phyloP scores from a whole-genome alignment of 2,329 filamentous ascomycete genomes.

The Colletotrichum sp. region DNA sequence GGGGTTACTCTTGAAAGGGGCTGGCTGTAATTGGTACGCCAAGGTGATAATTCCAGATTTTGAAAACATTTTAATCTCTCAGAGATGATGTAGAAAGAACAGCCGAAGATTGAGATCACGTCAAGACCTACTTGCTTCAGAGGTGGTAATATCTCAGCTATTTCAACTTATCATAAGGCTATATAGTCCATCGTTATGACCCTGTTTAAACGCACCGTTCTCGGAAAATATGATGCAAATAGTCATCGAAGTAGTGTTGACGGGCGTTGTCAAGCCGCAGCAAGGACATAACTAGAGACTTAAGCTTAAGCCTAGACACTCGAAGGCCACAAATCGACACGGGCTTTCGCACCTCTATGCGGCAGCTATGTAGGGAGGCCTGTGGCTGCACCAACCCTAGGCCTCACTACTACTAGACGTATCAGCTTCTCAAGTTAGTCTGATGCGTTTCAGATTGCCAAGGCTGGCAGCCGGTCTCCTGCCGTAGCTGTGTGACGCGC shows the following conservation, averaged over 20 bases:
- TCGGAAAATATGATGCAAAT: neutral
- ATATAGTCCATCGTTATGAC: too few species aligned
- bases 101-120: neutral
- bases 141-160: rapidly evolving
- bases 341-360: neutral
- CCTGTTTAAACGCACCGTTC: neutral
- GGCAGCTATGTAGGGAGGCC: neutral
- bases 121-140: rapidly evolving
- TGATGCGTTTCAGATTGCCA: neutral
- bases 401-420: neutral
- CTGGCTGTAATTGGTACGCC: neutral
- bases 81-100: neutral
- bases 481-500: neutral
- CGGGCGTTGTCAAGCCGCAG: neutral
- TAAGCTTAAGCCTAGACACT: neutral
- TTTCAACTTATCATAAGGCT: rapidly evolving
- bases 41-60: neutral
- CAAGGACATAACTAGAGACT: neutral
- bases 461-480: neutral
- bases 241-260: neutral
- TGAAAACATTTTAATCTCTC: neutral
- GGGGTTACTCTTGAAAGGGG: neutral
- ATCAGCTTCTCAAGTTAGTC: neutral
- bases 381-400: neutral
- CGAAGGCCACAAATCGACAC: neutral